Evolutionary conservation across 768 basidiomycete genomes (phyloP), one percentile per base, ranked within the genome.

Genomic region (Clitopilus passeckerianus): DNA sequence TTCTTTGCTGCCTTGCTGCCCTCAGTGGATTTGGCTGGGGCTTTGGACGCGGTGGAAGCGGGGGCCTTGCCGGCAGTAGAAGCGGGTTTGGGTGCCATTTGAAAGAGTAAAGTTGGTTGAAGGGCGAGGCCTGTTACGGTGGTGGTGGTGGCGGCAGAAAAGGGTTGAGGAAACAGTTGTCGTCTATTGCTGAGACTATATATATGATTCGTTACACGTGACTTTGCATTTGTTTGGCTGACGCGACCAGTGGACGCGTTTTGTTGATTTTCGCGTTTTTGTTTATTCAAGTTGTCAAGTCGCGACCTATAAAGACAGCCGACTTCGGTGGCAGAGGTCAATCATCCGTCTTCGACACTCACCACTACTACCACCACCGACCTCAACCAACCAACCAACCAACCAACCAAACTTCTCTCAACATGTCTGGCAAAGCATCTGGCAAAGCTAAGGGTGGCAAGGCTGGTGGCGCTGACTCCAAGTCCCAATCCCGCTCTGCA

Each of bases 1-100:
- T 91, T 94, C 83, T 93, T 95, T 23, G 88, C 89, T 6, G 85
- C 86, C 76, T 92, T 90, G 12, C 80, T 70, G 46, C 81, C 85
- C 59, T 84, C 83, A 18, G 81, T 77, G 20, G 78, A 68, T 67
- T 86, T 87, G 37, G 89, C 87, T 8, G 90, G 89, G 0, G 89
- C 87, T 77, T 91, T 91, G 57, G 88, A 84, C 53, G 82, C 82
- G 60, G 80, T 78, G 10, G 84, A 87, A 64, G 87, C 87, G 54
- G 88, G 86, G 55, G 87, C 88, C 77, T 87, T 94, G 70, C 89
- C 89, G 66, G 91, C 90, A 69, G 90, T 91, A 63, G 91, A 92
- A 66, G 89, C 83, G 70, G 88, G 87, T 82, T 89, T 86, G 66
- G 83, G 85, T 56, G 79, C 82, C 85, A 89, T 86, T 75, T 64